Evolutionary conservation across 352 stramenopile species (phyloP), one percentile per base, ranked within the genome.

Genomic region (Phytophthora fragariae): DNA sequence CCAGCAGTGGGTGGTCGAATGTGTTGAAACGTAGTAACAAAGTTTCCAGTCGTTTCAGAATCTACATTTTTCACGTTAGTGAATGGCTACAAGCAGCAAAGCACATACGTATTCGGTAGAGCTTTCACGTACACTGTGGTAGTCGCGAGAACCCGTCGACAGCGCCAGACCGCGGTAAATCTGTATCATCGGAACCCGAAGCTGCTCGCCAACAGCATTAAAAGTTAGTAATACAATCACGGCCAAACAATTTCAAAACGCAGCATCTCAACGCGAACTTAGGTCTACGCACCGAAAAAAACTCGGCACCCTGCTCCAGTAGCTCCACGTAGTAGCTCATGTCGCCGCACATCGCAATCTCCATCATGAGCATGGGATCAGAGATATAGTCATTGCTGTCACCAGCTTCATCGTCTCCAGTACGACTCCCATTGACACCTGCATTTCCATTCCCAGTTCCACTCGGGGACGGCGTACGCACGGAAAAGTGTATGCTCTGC

Each of bases 321-420:
- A 95, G 72, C 57, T 90, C 83, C 21, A 83, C 75, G 57, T 94
- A 95, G 68, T 93, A 94, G 53, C 82, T 79, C 72, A 94, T 80
- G 44, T 94, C 85, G 11, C 85, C 86, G 35, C 76, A 88, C 68
- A 74, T 79, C 9, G 73, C 63, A 12, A 83, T 63, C 31, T 83
- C 81, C 65, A 75, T 73, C 54, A 83, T 74, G 10, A 74, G 59
- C 68, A 72, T 72, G 4, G 68, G 57, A 55, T 85, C 68, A 7
- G 54, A 72, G 29, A 58, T 56, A 11, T 64, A 57, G 17, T 74
- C 74, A 17, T 57, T 62, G 5, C 41, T 21, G 41, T 21, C 41
- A 21, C 58, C 70, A 3, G 31, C 49, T 31, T 15, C 53, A 8
- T 60, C 69, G 17, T 53, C 47, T 62, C 55, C 14, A 29, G 65